A percentile compares a stretch with the other conserved stretches of the same genome.
Conservation (phyloP, 768 basidiomycete genomes). For the Russula dissimulans region DNA sequence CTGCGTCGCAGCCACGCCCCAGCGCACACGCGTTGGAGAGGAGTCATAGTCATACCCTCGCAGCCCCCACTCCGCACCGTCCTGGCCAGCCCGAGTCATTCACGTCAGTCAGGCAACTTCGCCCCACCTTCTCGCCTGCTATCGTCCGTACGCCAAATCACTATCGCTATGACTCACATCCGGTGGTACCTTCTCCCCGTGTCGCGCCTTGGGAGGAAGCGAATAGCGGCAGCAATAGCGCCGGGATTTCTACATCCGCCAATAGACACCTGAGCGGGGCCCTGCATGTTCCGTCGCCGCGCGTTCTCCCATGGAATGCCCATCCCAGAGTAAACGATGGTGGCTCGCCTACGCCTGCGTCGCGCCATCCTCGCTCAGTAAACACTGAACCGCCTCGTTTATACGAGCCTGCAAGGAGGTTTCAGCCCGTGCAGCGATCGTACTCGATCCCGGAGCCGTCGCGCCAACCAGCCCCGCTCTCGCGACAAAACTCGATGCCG, state of each 20-base stretch:
- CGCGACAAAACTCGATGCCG: constrained; percentile 18
- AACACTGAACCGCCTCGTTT: constrained; percentile 1
- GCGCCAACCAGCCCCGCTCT: not conserved
- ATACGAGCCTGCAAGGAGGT: not conserved
- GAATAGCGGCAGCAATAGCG: not conserved
- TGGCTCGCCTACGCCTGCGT: constrained; percentile 11
- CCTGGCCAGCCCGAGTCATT: constrained; percentile 33
- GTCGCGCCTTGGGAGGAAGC: constrained; percentile 5
- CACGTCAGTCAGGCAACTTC: constrained; percentile 43
- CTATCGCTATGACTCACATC: constrained; percentile 30
- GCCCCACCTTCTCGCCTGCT: constrained; percentile 58
- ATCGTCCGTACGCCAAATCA: constrained; percentile 63
- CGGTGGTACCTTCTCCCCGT: constrained; percentile 17
- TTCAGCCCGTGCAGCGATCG: constrained; percentile 6
- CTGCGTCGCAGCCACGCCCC: not conserved
- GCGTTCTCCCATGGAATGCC: constrained; percentile 6
- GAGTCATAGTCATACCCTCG: constrained; percentile 15
- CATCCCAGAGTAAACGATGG: not conserved
- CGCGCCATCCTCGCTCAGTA: constrained; percentile 1
- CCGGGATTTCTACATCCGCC: constrained; percentile 1
- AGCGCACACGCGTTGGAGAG: constrained; percentile 4
- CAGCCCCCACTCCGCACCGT: constrained; percentile 20
- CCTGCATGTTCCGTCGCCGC: constrained; percentile 2
- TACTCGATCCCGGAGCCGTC: constrained; percentile 11
- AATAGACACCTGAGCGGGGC: constrained; percentile 1